Conservation (phyloP, 169 alveolate species). For the Blepharisma undulans region DNA sequence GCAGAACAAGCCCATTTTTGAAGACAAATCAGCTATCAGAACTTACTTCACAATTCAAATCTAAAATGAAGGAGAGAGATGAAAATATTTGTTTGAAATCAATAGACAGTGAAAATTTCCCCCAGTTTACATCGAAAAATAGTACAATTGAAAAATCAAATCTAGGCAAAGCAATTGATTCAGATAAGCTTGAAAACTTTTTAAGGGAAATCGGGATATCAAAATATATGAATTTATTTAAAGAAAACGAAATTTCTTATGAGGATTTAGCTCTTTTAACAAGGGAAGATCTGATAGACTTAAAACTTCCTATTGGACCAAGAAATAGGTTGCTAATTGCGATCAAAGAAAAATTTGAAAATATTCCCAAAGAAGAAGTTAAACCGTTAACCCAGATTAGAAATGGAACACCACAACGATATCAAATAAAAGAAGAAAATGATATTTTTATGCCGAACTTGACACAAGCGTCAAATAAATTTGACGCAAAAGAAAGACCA, state of each 20-base stretch:
- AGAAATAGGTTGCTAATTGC: conserved; percentile 51
- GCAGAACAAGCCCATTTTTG: background rate
- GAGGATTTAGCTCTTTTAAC: conserved; percentile 50
- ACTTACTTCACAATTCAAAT: background rate
- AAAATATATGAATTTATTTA: conserved; percentile 18
- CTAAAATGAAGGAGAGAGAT: background rate
- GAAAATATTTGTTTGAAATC: background rate
- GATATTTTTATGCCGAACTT: background rate
- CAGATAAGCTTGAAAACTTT: background rate
- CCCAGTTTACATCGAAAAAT: background rate
- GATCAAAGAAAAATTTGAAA: background rate
- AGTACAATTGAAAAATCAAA: background rate
- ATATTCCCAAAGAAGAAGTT: background rate
- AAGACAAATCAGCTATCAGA: background rate
- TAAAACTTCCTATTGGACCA: conserved; percentile 64
- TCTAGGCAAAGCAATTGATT: background rate
- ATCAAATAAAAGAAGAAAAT: background rate
- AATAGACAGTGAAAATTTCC: background rate
- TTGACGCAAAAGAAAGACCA: conserved; percentile 2
- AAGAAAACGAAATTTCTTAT: conserved; percentile 42
- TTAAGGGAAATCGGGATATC: background rate
- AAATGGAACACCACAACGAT: background rate
- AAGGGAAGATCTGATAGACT: conserved; percentile 53
- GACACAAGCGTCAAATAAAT: background rate
- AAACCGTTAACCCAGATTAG: background rate